These are phyloP conservation scores for Gracilaria gracilis DNA, from an alignment of 23 red algal genomes.

Conservation along the genomic window DNA sequence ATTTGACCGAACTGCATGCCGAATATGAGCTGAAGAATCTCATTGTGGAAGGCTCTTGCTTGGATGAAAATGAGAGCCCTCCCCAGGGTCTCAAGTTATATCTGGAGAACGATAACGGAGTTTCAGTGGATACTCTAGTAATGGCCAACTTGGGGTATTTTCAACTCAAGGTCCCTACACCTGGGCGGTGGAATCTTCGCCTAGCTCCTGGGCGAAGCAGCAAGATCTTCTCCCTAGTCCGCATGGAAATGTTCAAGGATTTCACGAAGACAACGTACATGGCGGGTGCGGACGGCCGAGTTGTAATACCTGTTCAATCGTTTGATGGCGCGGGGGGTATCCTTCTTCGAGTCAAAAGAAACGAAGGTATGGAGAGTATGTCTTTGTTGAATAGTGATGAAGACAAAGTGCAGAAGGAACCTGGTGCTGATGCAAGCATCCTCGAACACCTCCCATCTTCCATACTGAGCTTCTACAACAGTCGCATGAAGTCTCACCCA, in stretches of 20 bases:
- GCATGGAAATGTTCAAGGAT: slow-evolving; percentile 66
- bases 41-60: slow-evolving; percentile 80
- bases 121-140: slow-evolving; percentile 86
- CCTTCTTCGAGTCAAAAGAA: slow-evolving; percentile 65
- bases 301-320: slow-evolving; percentile 66
- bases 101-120: slow-evolving; percentile 33
- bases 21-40: slow-evolving; percentile 83
- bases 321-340: slow-evolving; percentile 72
- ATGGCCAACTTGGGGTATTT: slow-evolving; percentile 98
- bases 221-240: slow-evolving; percentile 40
- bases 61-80: slow-evolving; percentile 56
- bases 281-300: slow-evolving; percentile 43
- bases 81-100: slow-evolving; percentile 80
- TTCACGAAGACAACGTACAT: slow-evolving; percentile 36
- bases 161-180: slow-evolving; percentile 83
- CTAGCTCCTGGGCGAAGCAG: slow-evolving; percentile 57
- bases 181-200: slow-evolving; percentile 78
- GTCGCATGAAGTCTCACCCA: background rate
- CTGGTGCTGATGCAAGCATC: background rate
- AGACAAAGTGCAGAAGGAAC: background rate
- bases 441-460: background rate
- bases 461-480: background rate
- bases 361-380: slow-evolving; percentile 47
- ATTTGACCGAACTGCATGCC: slow-evolving; percentile 40
- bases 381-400: slow-evolving; percentile 29